Percentiles rank a stretch among this genome's conserved stretches.
phyloP scores from a whole-genome alignment of 2,329 filamentous ascomycete species.

The Sclerotinia borealis region DNA sequence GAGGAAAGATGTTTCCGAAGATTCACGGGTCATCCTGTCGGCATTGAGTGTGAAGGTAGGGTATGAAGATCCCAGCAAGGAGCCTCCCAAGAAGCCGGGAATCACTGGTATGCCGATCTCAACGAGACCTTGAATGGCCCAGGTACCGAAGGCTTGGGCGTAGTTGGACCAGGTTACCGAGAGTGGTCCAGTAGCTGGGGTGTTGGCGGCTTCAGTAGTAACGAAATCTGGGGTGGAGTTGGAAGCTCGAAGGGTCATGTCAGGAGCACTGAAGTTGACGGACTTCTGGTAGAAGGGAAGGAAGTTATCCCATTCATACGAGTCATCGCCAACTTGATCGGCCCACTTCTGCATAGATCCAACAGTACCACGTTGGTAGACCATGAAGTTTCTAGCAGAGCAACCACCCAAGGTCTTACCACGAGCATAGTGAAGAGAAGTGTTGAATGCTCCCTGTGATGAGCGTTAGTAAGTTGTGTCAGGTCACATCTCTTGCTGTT shows the following conservation, averaged over 20 bases:
- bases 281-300: constrained; percentile 37
- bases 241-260: constrained; percentile 16
- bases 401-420: constrained; percentile 31
- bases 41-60: constrained; percentile 30
- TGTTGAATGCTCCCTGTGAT: constrained; percentile 3
- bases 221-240: constrained; percentile 30
- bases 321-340: constrained; percentile 34
- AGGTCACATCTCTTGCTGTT: not conserved
- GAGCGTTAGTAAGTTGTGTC: not conserved
- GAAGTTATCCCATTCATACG: constrained; percentile 42
- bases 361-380: constrained; percentile 28
- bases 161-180: constrained; percentile 38
- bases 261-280: constrained; percentile 11
- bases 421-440: constrained; percentile 24
- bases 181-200: constrained; percentile 32
- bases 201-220: constrained; percentile 25
- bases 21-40: constrained; percentile 28
- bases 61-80: constrained; percentile 36
- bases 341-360: constrained; percentile 39
- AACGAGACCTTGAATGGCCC: constrained; percentile 32
- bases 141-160: constrained; percentile 32
- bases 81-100: constrained; percentile 37
- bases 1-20: constrained; percentile 36
- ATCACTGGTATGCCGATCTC: constrained; percentile 32
- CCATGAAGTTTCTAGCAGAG: constrained; percentile 32